Conservation (phyloP, 768 basidiomycete species). For the Termitomyces sp. region DNA sequence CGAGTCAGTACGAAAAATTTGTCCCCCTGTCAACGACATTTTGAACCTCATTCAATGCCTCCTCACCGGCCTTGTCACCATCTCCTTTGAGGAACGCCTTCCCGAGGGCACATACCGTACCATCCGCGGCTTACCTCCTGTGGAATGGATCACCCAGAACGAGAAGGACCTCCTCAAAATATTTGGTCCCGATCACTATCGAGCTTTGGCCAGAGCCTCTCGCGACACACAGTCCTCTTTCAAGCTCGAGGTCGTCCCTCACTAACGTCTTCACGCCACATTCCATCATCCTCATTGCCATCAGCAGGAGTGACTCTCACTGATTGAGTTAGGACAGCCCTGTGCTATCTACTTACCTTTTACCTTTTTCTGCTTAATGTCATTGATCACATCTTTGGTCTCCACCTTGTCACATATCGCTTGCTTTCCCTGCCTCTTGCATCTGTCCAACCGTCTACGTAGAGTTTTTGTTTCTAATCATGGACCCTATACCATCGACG, state of each 20-base stretch:
- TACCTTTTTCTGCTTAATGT: conserved; percentile 17
- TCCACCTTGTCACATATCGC: conserved; percentile 27
- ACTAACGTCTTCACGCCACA: conserved; percentile 10
- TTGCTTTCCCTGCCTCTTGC: conserved; percentile 26
- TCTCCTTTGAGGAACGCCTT: conserved; percentile 74
- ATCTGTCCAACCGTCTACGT: conserved; percentile 14
- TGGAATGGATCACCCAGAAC: conserved; percentile 74
- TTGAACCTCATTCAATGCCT: conserved; percentile 68
- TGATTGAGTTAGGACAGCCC: conserved; percentile 9
- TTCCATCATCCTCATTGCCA: background rate
- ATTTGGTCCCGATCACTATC: conserved; percentile 72
- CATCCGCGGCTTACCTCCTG: conserved; percentile 72
- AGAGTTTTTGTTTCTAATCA: conserved; percentile 13
- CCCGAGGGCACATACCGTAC: conserved; percentile 70
- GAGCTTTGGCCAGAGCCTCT: conserved; percentile 69
- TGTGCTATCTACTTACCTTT: conserved; percentile 15
- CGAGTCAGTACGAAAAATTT: conserved; percentile 65
- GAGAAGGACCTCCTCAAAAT: conserved; percentile 66
- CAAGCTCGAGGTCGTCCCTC: conserved; percentile 65
- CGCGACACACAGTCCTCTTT: conserved; percentile 68
- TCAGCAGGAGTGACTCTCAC: conserved; percentile 3
- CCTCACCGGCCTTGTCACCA: conserved; percentile 66
- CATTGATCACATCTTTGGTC: conserved; percentile 40
- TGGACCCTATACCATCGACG: conserved; percentile 23
- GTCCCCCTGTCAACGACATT: conserved; percentile 68